Evolutionary conservation across 1,139 yeast species (phyloP).

Genomic region (Candida dubliniensis): DNA sequence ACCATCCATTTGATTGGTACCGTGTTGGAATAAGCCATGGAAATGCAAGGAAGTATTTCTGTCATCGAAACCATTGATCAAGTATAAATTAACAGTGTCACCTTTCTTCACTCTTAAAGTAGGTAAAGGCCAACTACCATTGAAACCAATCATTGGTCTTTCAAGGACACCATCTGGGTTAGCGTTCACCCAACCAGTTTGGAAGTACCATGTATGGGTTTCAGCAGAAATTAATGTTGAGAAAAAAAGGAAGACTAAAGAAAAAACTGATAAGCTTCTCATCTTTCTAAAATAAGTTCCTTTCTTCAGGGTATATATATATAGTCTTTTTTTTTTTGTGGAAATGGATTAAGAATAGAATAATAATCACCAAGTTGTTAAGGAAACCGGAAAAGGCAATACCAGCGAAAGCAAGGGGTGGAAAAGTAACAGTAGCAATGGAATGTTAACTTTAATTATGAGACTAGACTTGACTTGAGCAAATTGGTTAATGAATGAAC

Average conservation of each 20-base stretch:
- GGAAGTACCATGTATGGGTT: conserved; percentile 54
- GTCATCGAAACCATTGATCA: conserved; percentile 57
- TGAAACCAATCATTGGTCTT: conserved; percentile 61
- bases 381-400: no score
- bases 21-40: conserved; percentile 72
- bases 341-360: no score
- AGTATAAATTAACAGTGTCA: conserved; percentile 58
- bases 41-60: conserved; percentile 67
- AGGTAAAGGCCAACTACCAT: conserved; percentile 75
- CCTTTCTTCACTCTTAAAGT: conserved; percentile 61
- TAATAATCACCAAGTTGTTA: no score
- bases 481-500: no score
- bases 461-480: no score
- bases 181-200: conserved; percentile 54
- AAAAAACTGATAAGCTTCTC: conserved; percentile 7
- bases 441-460: no score
- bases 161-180: conserved; percentile 63
- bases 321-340: no score
- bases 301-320: no score
- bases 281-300: neutral
- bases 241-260: conserved; percentile 5
- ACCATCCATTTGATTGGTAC: conserved; percentile 69
- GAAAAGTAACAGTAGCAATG: no score
- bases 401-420: no score
- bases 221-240: conserved; percentile 27